phyloP scores from a whole-genome alignment of 352 stramenopile species.

The Pythium biforme region DNA sequence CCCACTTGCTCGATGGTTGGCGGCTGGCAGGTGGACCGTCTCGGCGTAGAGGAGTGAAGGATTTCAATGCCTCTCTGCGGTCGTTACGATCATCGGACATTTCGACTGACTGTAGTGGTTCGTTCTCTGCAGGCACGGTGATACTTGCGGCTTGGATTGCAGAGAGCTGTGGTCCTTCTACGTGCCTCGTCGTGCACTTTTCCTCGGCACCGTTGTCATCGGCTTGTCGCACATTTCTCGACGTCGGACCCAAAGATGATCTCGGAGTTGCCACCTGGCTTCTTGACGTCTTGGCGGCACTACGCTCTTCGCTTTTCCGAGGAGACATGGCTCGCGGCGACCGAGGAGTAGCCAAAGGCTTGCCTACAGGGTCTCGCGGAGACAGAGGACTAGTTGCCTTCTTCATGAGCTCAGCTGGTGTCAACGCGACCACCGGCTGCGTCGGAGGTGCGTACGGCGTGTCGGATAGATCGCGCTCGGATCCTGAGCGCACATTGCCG shows the following conservation, averaged over 20 bases:
- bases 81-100: neutral
- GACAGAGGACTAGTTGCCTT: slow-evolving; percentile 38
- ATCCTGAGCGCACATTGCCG: neutral
- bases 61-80: neutral
- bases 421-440: slow-evolving; percentile 40
- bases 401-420: slow-evolving; percentile 49
- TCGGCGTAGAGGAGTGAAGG: neutral
- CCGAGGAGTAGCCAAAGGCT: slow-evolving; percentile 33
- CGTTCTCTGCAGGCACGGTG: neutral
- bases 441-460: slow-evolving; percentile 2
- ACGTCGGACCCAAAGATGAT: neutral
- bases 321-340: slow-evolving; percentile 22
- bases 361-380: slow-evolving; percentile 9
- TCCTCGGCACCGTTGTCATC: neutral
- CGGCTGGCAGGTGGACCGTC: slow-evolving; percentile 5
- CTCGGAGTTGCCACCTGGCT: neutral
- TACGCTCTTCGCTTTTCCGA: neutral
- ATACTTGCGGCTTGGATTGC: neutral
- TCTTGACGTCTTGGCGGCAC: neutral
- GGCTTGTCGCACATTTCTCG: neutral
- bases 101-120: neutral
- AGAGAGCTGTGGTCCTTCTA: neutral
- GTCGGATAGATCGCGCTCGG: slow-evolving; percentile 7
- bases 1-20: slow-evolving; percentile 10
- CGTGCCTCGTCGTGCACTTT: neutral